Percentiles rank a stretch among this genome's conserved stretches.
phyloP scores from a whole-genome alignment of 176 grass and related monocot genomes.

The Lolium perenne region DNA sequence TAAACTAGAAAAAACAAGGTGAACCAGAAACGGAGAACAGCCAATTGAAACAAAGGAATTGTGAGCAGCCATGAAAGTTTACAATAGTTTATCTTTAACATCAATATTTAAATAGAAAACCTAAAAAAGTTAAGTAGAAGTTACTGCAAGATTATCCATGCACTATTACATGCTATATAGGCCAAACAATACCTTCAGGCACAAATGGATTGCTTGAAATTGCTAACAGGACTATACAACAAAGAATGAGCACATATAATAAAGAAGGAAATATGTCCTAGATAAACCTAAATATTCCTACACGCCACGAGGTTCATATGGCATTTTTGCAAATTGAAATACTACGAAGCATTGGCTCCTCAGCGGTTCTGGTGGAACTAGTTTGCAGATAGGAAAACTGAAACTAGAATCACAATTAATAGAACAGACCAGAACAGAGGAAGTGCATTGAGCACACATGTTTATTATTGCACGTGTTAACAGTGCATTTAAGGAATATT shows the following conservation, averaged over 20 bases:
- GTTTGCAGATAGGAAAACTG: neutral
- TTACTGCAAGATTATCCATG: neutral
- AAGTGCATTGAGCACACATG: neutral
- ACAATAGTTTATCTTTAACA: neutral
- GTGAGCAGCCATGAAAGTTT: constrained; percentile 23
- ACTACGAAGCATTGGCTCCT: neutral
- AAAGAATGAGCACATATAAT: constrained; percentile 20
- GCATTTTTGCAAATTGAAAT: constrained; percentile 13
- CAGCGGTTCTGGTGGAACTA: neutral
- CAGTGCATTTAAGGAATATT: neutral
- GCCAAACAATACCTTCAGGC: constrained; percentile 32
- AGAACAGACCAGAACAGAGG: neutral
- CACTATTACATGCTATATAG: constrained; percentile 14
- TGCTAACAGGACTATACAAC: constrained; percentile 4
- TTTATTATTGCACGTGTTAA: neutral
- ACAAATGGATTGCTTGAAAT: constrained; percentile 18
- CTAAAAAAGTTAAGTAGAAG: neutral
- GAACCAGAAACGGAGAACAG: neutral
- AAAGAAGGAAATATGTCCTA: constrained; percentile 1
- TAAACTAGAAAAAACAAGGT: constrained; percentile 1
- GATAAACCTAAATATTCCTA: neutral
- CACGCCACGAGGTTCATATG: neutral
- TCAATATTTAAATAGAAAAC: neutral
- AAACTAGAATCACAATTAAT: constrained; percentile 16
- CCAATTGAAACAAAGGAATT: constrained; percentile 7